Base-by-base conservation (phyloP, 257 asterid species). In the Solanum habrochaites region DNA sequence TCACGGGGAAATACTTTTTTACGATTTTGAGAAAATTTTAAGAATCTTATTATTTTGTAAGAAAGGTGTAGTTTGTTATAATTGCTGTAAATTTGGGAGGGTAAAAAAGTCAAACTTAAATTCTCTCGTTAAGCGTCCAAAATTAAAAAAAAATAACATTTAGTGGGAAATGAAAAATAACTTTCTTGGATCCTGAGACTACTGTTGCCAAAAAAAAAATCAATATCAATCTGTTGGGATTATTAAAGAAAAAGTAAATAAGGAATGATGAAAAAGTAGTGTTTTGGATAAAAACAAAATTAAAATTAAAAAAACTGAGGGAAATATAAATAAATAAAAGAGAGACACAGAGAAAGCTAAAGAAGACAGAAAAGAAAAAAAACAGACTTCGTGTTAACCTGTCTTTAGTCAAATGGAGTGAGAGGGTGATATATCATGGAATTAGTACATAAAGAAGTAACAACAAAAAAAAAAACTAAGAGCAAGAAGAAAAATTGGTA, bases 151-250 rank as follows among this genome's bases (percentile, higher is more conserved):
- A 60, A n/a, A 62, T 62, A 62, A 25, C 29, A 62, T 62, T 87
- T 85, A 39, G 87, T 81, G 93, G 88, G 91, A 92, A 87, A 90
- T 87, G 86, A 90, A 73, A 73, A 90, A 83, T 86, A 52, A 87
- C 96, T 95, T 92, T 94, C 93, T 93, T 78, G 95, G 96, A 95
- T 95, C 98, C 94, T 91, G 94, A 81, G 45, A 81, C 20, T 81
- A 78, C 27, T 45, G 87, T 72, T 88, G 75, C 83, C 88, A 86
- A 77, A 92, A 87, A 35, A 37, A 87, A 87, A 86, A 81, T 62
- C n/a, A 47, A 78, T 85, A 86, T 67, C 62, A 86, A 62, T 86
- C 82, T 83, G 89, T 82, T 83, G 88, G 87, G 81, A 88, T 92
- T 88, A 87, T 92, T 92, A 92, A 93, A 90, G 93, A 90, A 92